Evolutionary conservation across 1,284 basidiomycete genomes (phyloP).

Genomic region (Apiotrichum sp.): DNA sequence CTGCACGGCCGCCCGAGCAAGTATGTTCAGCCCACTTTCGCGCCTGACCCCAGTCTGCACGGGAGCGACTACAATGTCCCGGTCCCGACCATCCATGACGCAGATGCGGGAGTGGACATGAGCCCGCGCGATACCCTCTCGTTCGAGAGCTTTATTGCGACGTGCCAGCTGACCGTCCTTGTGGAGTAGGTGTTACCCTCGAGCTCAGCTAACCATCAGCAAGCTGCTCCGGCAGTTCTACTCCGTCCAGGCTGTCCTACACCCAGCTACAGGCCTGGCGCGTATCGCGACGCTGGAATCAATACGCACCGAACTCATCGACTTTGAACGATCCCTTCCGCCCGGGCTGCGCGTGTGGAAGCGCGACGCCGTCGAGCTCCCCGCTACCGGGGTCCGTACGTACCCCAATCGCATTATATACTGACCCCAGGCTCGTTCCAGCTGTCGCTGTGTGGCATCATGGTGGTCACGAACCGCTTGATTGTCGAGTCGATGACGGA

Average conservation of each 20-base stretch:
- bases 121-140: slow-evolving; percentile 11
- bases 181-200: slow-evolving; percentile 21
- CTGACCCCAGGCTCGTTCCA: slow-evolving; percentile 26
- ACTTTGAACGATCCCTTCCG: slow-evolving; percentile 18
- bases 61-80: slow-evolving; percentile 25
- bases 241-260: slow-evolving; percentile 16
- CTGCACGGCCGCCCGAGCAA: slow-evolving; percentile 35
- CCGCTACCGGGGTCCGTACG: slow-evolving; percentile 27
- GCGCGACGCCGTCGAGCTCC: too few species aligned
- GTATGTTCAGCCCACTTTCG: slow-evolving; percentile 7
- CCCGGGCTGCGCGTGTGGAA: not conserved
- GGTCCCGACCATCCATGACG: slow-evolving; percentile 26
- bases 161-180: slow-evolving; percentile 18
- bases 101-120: slow-evolving; percentile 11
- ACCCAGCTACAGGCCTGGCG: slow-evolving; percentile 5
- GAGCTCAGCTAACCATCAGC: slow-evolving; percentile 6
- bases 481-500: slow-evolving; percentile 14
- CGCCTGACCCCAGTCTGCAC: slow-evolving; percentile 5
- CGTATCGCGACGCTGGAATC: slow-evolving; percentile 20
- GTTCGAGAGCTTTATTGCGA: slow-evolving; percentile 28
- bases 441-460: slow-evolving; percentile 25
- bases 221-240: slow-evolving; percentile 21
- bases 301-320: slow-evolving; percentile 16
- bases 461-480: slow-evolving; percentile 22
- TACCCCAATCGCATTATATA: not conserved